A percentile compares a stretch with the other conserved stretches of the same genome.
Conservation (phyloP, 768 basidiomycete genomes). For the Dentipellis fragilis region DNA sequence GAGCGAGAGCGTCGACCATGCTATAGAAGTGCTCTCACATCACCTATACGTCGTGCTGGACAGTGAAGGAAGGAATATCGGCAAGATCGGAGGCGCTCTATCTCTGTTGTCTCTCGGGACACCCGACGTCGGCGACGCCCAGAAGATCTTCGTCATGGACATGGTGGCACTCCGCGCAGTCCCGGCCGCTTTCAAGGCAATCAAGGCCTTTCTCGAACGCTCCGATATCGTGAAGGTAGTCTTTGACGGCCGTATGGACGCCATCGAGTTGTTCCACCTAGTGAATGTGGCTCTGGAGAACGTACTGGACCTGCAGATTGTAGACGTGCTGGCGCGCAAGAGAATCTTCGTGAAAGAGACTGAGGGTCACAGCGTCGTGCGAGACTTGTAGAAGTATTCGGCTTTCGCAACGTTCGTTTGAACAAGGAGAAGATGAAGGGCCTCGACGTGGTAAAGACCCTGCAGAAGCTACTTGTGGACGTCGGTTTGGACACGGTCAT, state of each 20-base stretch:
- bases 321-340: slow-evolving; percentile 24
- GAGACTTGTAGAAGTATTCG: not conserved
- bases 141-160: not conserved
- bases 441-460: slow-evolving; percentile 23
- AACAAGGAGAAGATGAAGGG: slow-evolving; percentile 18
- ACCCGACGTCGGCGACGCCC: not conserved
- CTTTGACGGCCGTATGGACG: slow-evolving; percentile 35
- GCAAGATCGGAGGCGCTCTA: not conserved
- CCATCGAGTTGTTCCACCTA: slow-evolving; percentile 22
- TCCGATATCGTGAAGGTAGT: slow-evolving; percentile 26
- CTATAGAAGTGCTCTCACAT: no score
- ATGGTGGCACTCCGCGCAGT: not conserved
- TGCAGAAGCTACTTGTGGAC: slow-evolving; percentile 21
- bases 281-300: slow-evolving; percentile 22
- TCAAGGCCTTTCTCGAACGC: slow-evolving; percentile 18
- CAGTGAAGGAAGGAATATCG: not conserved
- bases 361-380: not conserved
- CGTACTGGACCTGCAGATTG: slow-evolving; percentile 33
- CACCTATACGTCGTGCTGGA: not conserved
- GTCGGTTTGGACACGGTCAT: slow-evolving; percentile 11
- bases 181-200: not conserved
- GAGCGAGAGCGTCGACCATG: no score
- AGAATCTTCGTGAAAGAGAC: slow-evolving; percentile 11
- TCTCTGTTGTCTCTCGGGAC: not conserved
- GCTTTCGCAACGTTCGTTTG: slow-evolving; percentile 17